phyloP scores from a whole-genome alignment of 805 yeast genomes.

The Cyberlindnera misumaiensis region DNA sequence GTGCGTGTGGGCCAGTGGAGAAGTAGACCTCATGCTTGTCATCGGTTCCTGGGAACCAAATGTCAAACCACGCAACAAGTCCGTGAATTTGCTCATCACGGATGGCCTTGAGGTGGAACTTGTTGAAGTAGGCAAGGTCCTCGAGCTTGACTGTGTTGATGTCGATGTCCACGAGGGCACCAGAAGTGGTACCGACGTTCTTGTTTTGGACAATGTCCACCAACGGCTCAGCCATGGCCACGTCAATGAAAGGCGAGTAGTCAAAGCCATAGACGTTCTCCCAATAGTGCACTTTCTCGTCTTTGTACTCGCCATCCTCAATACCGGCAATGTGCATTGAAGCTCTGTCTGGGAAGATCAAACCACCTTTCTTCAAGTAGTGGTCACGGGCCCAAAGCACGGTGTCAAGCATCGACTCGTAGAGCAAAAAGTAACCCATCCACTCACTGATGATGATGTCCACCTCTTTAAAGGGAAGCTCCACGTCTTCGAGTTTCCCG shows the following conservation, averaged over 20 bases:
- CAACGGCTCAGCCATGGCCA: conserved; percentile 89
- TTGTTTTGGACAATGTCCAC: conserved; percentile 89
- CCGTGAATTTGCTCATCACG: conserved; percentile 85
- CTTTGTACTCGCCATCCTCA: conserved; percentile 88
- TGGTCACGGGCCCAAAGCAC: conserved; percentile 91
- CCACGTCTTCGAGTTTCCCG: conserved; percentile 93
- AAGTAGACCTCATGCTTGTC: conserved; percentile 57
- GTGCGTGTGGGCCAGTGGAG: conserved; percentile 91
- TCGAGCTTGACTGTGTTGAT: conserved; percentile 81
- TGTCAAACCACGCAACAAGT: conserved; percentile 89
- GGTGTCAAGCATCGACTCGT: conserved; percentile 97
- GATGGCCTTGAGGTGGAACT: conserved; percentile 67
- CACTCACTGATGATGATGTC: conserved; percentile 96
- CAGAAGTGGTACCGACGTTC: conserved; percentile 66
- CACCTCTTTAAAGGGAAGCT: conserved; percentile 77
- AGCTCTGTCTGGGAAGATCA: conserved; percentile 92
- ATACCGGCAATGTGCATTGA: conserved; percentile 84
- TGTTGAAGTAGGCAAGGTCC: conserved; percentile 67
- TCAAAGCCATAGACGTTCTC: conserved; percentile 96
- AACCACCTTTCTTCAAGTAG: conserved; percentile 71
- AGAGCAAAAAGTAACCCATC: conserved; percentile 97
- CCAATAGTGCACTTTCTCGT: conserved; percentile 91
- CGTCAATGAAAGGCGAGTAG: conserved; percentile 79
- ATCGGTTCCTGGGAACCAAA: conserved; percentile 65
- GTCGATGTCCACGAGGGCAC: conserved; percentile 73